A percentile compares a stretch with the other conserved stretches of the same genome.
phyloP scores from a whole-genome alignment of 768 basidiomycete species.

The Phanerochaete carnosa region DNA sequence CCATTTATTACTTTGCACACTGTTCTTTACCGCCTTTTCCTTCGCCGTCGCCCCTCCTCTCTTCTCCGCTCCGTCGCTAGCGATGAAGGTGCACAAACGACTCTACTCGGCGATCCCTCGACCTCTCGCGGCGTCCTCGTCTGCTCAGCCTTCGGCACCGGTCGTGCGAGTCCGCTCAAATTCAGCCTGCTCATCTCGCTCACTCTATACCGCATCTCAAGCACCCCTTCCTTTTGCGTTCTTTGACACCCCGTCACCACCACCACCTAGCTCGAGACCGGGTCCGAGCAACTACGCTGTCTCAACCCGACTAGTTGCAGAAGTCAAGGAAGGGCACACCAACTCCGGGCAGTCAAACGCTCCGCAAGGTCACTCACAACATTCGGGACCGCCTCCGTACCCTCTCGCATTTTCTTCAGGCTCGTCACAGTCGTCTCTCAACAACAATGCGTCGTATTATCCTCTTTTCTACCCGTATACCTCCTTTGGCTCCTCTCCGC shows the following conservation, averaged over 20 bases:
- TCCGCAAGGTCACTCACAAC: constrained; percentile 33
- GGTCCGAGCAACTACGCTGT: constrained; percentile 36
- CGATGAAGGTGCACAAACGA: constrained; percentile 51
- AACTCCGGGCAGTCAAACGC: constrained; percentile 27
- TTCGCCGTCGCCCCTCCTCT: background rate
- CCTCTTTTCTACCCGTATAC: constrained; percentile 38
- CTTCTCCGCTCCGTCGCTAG: background rate
- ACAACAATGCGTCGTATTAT: constrained; percentile 26
- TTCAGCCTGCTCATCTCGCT: constrained; percentile 32
- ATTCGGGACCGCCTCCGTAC: constrained; percentile 31
- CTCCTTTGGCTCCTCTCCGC: constrained; percentile 25
- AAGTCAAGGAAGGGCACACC: constrained; percentile 37
- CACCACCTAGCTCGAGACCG: constrained; percentile 37
- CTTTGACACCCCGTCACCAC: constrained; percentile 37
- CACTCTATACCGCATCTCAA: constrained; percentile 39
- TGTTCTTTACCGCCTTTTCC: background rate
- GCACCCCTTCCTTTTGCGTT: constrained; percentile 30
- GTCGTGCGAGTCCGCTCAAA: constrained; percentile 16
- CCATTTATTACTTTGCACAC: background rate
- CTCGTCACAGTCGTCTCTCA: constrained; percentile 30
- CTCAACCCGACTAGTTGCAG: constrained; percentile 41
- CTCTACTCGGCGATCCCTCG: constrained; percentile 43
- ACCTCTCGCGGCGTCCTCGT: constrained; percentile 20
- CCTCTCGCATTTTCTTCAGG: constrained; percentile 44
- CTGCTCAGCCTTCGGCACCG: background rate